Base-by-base conservation (phyloP, 306 rosid genomes). In the Carpinus viminea region DNA sequence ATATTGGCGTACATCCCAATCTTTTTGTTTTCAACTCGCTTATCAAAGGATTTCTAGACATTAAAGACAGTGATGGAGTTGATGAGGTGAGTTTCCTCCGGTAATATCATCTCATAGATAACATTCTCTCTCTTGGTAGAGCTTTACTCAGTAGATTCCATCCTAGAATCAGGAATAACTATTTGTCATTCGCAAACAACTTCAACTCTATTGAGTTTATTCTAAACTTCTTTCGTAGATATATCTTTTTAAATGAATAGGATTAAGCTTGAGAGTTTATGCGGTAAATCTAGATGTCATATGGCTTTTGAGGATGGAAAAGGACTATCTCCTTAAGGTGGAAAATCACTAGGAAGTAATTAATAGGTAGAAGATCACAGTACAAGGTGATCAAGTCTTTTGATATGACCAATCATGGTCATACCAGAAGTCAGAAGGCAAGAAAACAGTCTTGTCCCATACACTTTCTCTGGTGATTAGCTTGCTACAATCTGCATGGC, bases 11-110 rank as follows among this genome's bases (percentile, higher is more conserved):
- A 79, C 88, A 73, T 28, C 96, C 97, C 46, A 95, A 91, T 88
- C 96, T 87, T 28, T 94, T 90, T 46, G 86, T 92, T 72, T 95
- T 91, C 81, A 95, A 95, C 84, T 80, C 97, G 50, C 97, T 95
- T 68, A 87, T 95, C 89, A 92, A 95, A 84, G 98, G 98, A 72
- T 95, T 83, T 83, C 88, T 92, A 72, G 91, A 95, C 79, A 69
- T 80, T 81, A 70, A 83, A 51, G 98, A 92, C 80, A 81, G 93
- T 1, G 75, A 87, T 77, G 98, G 98, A 75, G 93, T 92, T 51
- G 88, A 90, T 74, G 90, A 90, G 93, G 98, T 88, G 75, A 75
- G 76, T 79, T 77, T 74, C 79, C n/a, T 62, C 47, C 54, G 61
- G 69, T 21, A 5, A 43, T 21, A 31, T 66, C 7, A 11, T 17